phyloP scores from a whole-genome alignment of 371 early-diverging fungal genomes.

The Mortierella sp. region DNA sequence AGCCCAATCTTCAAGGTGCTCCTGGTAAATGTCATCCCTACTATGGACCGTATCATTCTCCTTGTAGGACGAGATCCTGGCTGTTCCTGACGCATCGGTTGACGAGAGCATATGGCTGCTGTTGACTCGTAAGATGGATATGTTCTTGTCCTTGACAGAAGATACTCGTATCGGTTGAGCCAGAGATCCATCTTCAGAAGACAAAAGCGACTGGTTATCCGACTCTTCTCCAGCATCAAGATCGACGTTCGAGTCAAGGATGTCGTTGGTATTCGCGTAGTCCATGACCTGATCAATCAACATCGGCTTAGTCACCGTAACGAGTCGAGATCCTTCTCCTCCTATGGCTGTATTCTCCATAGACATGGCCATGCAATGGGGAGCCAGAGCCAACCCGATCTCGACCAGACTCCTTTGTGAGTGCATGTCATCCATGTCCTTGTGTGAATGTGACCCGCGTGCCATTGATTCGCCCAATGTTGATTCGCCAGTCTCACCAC shows the following conservation, averaged over 20 bases:
- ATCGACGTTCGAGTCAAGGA: constrained; percentile 3
- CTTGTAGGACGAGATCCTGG: constrained; percentile 4
- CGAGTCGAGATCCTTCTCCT: constrained; percentile 27
- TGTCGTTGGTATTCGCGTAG: constrained; percentile 20
- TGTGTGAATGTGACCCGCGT: not conserved
- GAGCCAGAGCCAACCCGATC: constrained; percentile 35
- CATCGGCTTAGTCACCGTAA: constrained; percentile 50
- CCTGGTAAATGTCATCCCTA: not conserved
- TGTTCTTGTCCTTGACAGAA: constrained; percentile 20
- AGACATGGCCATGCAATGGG: constrained; percentile 51
- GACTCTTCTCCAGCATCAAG: constrained; percentile 35
- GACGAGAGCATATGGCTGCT: constrained; percentile 46
- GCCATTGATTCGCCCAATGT: not conserved
- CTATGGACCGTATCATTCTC: not conserved
- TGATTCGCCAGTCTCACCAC: not conserved
- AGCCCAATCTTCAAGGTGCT: too few relatives aligned
- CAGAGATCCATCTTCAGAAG: constrained; percentile 30
- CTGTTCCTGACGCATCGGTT: constrained; percentile 25
- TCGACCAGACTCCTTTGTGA: constrained; percentile 1
- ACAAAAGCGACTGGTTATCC: constrained; percentile 37
- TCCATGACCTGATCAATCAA: constrained; percentile 52
- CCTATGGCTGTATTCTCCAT: constrained; percentile 27
- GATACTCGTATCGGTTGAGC: not conserved
- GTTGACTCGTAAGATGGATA: constrained; percentile 40
- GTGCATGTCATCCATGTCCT: not conserved